Evolutionary conservation across 1,284 basidiomycete species (phyloP).

Genomic region (Boletus sp.): DNA sequence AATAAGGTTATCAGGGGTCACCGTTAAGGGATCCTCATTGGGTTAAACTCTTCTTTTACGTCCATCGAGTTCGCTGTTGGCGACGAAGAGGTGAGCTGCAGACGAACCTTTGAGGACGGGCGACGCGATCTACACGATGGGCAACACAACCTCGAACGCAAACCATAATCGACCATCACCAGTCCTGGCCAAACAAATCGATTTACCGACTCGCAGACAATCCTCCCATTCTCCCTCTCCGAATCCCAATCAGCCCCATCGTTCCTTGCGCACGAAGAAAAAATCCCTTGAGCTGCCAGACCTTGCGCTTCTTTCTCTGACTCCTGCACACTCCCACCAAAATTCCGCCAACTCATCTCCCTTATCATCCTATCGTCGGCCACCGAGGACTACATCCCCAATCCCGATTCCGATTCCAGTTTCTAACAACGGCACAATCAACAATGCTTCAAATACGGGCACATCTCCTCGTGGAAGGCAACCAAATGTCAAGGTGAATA

Average conservation of each 20-base stretch:
- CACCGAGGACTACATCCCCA: conserved; percentile 42
- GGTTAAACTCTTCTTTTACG: conserved; percentile 30
- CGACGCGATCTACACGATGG: conserved; percentile 30
- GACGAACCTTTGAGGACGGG: conserved; percentile 14
- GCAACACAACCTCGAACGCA: conserved; percentile 32
- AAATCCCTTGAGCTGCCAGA: conserved; percentile 74
- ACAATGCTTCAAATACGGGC: conserved; percentile 33
- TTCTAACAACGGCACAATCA: conserved; percentile 36
- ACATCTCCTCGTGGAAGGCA: conserved; percentile 35
- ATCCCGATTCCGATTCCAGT: conserved; percentile 43
- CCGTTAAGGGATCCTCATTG: conserved; percentile 23
- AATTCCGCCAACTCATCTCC: conserved; percentile 38
- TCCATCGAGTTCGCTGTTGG: conserved; percentile 27
- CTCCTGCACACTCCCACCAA: conserved; percentile 40
- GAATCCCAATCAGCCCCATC: conserved; percentile 38
- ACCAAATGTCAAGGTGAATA: conserved; percentile 29
- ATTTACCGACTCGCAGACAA: conserved; percentile 19
- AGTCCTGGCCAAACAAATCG: conserved; percentile 24
- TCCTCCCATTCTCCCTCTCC: conserved; percentile 34
- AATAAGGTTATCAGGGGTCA: conserved; percentile 26
- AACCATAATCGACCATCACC: conserved; percentile 31
- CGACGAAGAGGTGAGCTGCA: conserved; percentile 18
- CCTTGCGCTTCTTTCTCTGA: conserved; percentile 59
- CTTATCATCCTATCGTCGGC: conserved; percentile 40
- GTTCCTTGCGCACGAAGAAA: conserved; percentile 63